phyloP scores from a whole-genome alignment of 805 yeast genomes.

The Teunomyces stri region DNA sequence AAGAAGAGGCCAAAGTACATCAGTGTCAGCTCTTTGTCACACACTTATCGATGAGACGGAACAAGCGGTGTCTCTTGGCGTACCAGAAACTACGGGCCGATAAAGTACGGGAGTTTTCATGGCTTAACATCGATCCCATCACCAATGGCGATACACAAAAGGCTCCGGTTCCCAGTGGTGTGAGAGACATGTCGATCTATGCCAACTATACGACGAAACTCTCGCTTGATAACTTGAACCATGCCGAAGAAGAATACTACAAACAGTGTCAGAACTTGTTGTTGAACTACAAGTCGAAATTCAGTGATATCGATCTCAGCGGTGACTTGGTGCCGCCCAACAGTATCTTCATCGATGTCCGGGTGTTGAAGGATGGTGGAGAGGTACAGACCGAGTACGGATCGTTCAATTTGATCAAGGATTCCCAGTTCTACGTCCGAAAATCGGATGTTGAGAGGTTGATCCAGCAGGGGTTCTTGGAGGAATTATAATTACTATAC shows the following conservation, averaged over 20 bases:
- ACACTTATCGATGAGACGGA: slow-evolving; percentile 75
- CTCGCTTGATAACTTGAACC: slow-evolving; percentile 55
- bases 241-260: slow-evolving; percentile 76
- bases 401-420: slow-evolving; percentile 86
- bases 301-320: slow-evolving; percentile 80
- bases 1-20: slow-evolving; percentile 45
- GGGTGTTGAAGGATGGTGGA: slow-evolving; percentile 92
- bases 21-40: slow-evolving; percentile 69
- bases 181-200: slow-evolving; percentile 10
- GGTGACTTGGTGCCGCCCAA: slow-evolving; percentile 91
- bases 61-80: slow-evolving; percentile 86
- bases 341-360: slow-evolving; percentile 88
- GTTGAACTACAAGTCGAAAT: slow-evolving; percentile 72
- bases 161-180: slow-evolving; percentile 3
- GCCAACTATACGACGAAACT: slow-evolving; percentile 25
- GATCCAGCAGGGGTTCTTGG: slow-evolving; percentile 90
- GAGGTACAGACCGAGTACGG: slow-evolving; percentile 98
- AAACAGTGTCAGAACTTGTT: slow-evolving; percentile 68
- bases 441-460: slow-evolving; percentile 92
- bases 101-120: slow-evolving; percentile 61
- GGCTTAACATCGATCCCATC: slow-evolving; percentile 64
- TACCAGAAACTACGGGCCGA: slow-evolving; percentile 73
- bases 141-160: not conserved
- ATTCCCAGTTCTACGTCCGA: slow-evolving; percentile 91
- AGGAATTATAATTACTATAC: slow-evolving; percentile 49